phyloP scores from a whole-genome alignment of 805 yeast species.

The Candida silvicultrix region DNA sequence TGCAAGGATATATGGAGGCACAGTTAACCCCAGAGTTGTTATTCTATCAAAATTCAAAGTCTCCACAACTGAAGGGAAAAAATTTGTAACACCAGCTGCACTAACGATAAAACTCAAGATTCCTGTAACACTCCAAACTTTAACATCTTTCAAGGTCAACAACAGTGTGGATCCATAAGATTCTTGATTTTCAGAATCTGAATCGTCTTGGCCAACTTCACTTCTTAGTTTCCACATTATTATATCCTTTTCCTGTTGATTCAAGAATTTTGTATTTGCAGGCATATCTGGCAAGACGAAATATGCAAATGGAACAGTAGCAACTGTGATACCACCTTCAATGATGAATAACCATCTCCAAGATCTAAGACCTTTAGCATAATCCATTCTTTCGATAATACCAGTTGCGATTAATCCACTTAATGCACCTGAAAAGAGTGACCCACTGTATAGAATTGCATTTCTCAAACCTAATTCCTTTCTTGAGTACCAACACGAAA shows the following conservation, averaged over 20 bases:
- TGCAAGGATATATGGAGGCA: conserved; percentile 51
- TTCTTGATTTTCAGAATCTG: conserved; percentile 19
- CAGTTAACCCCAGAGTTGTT: conserved; percentile 49
- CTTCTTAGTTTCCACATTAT: conserved; percentile 21
- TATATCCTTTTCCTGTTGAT: conserved; percentile 36
- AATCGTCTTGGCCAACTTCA: conserved; percentile 24
- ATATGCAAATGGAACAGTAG: conserved; percentile 40
- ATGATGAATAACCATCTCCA: conserved; percentile 56
- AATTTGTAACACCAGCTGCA: conserved; percentile 55
- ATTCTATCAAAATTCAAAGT: conserved; percentile 46
- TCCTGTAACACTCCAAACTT: conserved; percentile 42
- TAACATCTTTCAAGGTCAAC: conserved; percentile 33
- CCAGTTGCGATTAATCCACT: conserved; percentile 52
- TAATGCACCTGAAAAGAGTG: conserved; percentile 45
- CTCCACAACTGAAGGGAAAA: conserved; percentile 54
- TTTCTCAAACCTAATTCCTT: conserved; percentile 44
- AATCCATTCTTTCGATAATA: conserved; percentile 37
- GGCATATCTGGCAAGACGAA: conserved; percentile 49
- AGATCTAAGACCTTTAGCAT: conserved; percentile 32
- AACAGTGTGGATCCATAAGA: conserved; percentile 29
- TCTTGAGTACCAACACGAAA: conserved; percentile 51
- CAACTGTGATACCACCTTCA: conserved; percentile 48
- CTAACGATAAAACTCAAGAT: conserved; percentile 40
- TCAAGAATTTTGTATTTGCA: conserved; percentile 38
- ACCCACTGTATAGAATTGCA: conserved; percentile 44